Evolutionary conservation across 2,329 filamentous ascomycete genomes (phyloP), one percentile per base, ranked within the genome.

Genomic region (Diplocarpon mali): DNA sequence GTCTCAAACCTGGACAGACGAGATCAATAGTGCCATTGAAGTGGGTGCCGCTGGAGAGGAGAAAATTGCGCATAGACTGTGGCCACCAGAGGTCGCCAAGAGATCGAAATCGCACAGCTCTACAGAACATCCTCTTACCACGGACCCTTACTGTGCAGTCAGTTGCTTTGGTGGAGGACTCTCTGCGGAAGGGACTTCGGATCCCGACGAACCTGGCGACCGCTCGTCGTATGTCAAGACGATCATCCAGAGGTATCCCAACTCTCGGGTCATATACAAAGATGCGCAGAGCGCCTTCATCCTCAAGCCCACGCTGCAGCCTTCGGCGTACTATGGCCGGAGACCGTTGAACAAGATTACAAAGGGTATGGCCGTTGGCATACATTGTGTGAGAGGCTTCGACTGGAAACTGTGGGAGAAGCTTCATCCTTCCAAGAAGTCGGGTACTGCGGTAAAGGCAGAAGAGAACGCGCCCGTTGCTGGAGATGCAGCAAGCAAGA

Each of bases 1-100:
- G 82, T 88, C 85, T 1, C 78, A 92, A 55, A 95, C 90, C 1
- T 98, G 92, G 88, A 75, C 74, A 42, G 89, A 95, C 58, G 90
- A 98, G 64, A 68, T 98, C 7, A 80, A 83, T 52, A 94, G 87
- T 63, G 93, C 92, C 5, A 72, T 95, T 5, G 86, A 95, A 40
- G 86, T 95, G 46, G 92, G 92, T 1, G 81, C 90, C 1, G 70
- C 83, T 9, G 92, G 90, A 0, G 92, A 98, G 64, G 83, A 92
- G 65, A 96, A 96, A 62, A 81, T 95, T 7, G 77, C 85, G 0
- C 80, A 95, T 63, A 51, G 47, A 17, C 67, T 96, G 8, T 95
- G 89, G 88, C 82, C 85, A 1, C 74, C 77, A 38, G 70, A 74
- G 2, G 30, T 61, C 59, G 35, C 60, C 57, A n/a, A 42, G 50